phyloP scores from a whole-genome alignment of 139 green algal genomes.

The Pleodorina starrii region DNA sequence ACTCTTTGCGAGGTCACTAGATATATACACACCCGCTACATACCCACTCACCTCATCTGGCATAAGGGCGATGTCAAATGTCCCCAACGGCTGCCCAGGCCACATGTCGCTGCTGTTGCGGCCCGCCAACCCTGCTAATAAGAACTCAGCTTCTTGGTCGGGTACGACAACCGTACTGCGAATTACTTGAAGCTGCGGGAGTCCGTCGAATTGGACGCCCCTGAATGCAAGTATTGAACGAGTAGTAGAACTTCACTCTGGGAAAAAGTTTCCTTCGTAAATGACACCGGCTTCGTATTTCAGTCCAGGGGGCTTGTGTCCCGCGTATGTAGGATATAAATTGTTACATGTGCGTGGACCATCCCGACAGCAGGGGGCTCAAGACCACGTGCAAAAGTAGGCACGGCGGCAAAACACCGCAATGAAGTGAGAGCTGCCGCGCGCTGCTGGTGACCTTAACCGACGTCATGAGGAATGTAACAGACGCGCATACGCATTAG shows the following conservation, averaged over 20 bases:
- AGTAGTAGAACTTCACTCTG: not conserved
- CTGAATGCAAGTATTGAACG: too few relatives aligned
- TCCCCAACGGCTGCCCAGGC: not conserved
- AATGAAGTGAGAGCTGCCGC: not conserved
- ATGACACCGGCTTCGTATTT: not conserved
- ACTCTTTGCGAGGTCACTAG: too few relatives aligned
- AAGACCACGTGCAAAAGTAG: not conserved
- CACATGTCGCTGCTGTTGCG: not conserved
- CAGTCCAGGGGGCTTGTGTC: not conserved
- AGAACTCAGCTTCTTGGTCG: not conserved
- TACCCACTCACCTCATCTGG: not conserved
- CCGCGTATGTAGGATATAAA: not conserved
- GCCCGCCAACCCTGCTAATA: not conserved
- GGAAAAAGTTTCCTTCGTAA: not conserved
- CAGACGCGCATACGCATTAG: not conserved
- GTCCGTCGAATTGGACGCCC: not conserved
- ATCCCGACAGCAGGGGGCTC: not conserved
- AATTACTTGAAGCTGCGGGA: not conserved
- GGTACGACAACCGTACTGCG: not conserved
- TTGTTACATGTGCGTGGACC: not conserved
- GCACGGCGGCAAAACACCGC: not conserved
- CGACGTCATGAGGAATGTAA: not conserved
- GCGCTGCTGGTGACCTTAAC: not conserved
- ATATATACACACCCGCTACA: not conserved
- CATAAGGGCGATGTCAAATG: not conserved